Base-by-base conservation (phyloP, 1,284 basidiomycete species). In the Tylopilus microsporus region DNA sequence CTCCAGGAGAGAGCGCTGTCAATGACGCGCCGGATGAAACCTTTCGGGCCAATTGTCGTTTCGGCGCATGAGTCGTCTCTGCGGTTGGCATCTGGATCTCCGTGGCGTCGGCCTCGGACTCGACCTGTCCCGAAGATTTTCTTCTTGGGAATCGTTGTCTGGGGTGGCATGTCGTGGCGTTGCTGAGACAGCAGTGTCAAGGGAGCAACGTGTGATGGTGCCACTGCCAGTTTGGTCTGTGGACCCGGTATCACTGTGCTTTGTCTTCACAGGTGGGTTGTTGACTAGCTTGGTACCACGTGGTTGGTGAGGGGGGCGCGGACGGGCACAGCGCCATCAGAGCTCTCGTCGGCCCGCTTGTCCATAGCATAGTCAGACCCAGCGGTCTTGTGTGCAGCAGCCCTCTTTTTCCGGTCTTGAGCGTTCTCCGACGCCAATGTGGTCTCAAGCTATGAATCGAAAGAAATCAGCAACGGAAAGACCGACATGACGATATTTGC, bases 351-450 rank as follows among this genome's bases (percentile, higher is more conserved):
- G n/a, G 62, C 64, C 56, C 64, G 70, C 11, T 73, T 70, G 25
- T 73, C 70, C 1, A 70, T 73, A 36, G 69, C 53, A 51, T 69
- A 73, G 43, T 72, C 68, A 6, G 69, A 70, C 30, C 60, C 63
- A 2, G 57, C 55, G 19, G 54, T 63, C 49, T 57, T 70, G 56
- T 68, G 52, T 16, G 60, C 72, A 43, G 66, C 61, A 48, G 68
- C 63, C 50, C 68, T 66, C 57, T 63, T 71, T 67, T 77, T 80
- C 73, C 77, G 72, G 61, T 77, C 78, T 7, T 73, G 69, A 36
- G 72, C 64, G 42, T 78, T 80, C 41, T 89, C 88, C 12, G 81
- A 74, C 9, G 82, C 78, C 49, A 91, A 73, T 10, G 89, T 89
- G 52, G 74, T 80, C 70, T 91, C 89, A 53, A 92, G 76, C 90